Base-by-base conservation (phyloP, 1,284 basidiomycete genomes). In the Rhodotorula mucilaginosa region DNA sequence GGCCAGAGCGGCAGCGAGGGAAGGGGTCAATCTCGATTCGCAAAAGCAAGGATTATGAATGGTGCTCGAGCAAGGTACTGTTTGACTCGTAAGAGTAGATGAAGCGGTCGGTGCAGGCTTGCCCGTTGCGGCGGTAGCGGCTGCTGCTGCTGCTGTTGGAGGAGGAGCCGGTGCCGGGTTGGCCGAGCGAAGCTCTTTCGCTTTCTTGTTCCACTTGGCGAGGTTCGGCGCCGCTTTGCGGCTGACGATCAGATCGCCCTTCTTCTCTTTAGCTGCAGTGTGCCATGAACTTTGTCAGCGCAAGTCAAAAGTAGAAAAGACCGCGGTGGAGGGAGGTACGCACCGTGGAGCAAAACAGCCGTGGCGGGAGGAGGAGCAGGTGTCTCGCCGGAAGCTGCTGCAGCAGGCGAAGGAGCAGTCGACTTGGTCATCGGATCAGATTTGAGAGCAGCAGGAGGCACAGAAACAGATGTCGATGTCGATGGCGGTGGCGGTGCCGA, bases 121-220 rank as follows among this genome's bases (percentile, higher is more conserved):
- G 64, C 19, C 3, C 46, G 47, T 31, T 26, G 54, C 61, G 6
- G 18, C 49, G 46, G 65, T 21, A n/a, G 54, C 26, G 2, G 61
- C 16, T 0, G 68, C 59, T 7, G 59, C 47, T 12, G 68, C 39
- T 12, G 68, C 5, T 10, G 64, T 26, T 15, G 64, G 13, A 5
- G 54, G 26, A 29, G 54, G 26, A 56, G 54, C 54, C 13, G 54
- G 54, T 16, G 54, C 54, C 54, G 54, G 29, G 8, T 56, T 56
- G 54, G n/a, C 65, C 19, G 63, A 48, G 29, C 72, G 87, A 46
- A 95, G 85, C 78, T 92, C 93, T 81, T 88, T 89, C 82, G 94
- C 91, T 23, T 93, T 91, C 82, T 89, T 90, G 80, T 93, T 96
- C 93, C 93, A 97, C 79, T 97, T 96, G 79, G 86, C 89, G 80